Evolutionary conservation across 129 eudicot genomes (phyloP), one percentile per base, ranked within the genome.

Genomic region (Lactuca saligna): DNA sequence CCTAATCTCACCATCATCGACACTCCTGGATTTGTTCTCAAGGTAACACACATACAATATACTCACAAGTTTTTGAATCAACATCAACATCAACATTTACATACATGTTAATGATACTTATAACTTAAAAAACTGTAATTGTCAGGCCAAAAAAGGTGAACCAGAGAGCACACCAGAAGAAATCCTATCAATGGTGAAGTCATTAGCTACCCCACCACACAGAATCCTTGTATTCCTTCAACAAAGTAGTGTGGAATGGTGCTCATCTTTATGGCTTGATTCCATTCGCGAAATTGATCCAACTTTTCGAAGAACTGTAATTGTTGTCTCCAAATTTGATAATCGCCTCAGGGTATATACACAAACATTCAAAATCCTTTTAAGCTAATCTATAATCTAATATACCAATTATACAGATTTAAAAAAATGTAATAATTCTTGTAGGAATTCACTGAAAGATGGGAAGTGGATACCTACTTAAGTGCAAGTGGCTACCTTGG

Each of bases 171-270:
- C 98, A 3, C 98, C 98, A 12, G 95, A 93, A 54, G 97, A 93
- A 68, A 93, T 93, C 49, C 76, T 89, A 65, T 86, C 97, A 34
- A 93, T 89, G 98, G 98, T 93, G 75, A 93, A 89, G 79, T 79
- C 92, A 41, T 70, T 93, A 65, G 98, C 98, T 53, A 87, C 90
- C 73, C 98, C 97, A 29, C 92, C 97, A 55, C 90, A 93, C 70
- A 92, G 98, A 31, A 89, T 93, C 73, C 85, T 93, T 46, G 78
- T 93, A 79, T 93, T 89, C 79, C 98, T 93, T 73, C 98, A 93
- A 72, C 98, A 93, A 74, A 93, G 98, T 54, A 93, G 98, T 63
- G 98, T 89, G 57, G 98, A 93, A 41, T 93, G 98, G 98, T 93
- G 98, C 80, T 93, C 98, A 17, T 93, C 98, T 13, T 71, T 93